phyloP scores from a whole-genome alignment of 768 basidiomycete genomes.

The Neoboletus brunneissimus region DNA sequence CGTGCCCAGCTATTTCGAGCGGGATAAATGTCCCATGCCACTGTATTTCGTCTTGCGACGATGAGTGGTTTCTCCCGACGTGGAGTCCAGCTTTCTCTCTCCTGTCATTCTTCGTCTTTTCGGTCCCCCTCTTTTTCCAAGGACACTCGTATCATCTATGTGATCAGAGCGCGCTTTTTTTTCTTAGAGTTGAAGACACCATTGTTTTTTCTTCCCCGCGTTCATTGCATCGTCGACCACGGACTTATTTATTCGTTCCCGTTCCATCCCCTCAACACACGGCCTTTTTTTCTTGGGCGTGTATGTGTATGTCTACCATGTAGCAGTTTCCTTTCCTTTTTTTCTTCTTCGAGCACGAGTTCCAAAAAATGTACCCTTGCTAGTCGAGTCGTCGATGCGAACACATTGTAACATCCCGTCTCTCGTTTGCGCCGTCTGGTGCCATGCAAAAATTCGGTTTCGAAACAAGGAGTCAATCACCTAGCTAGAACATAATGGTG shows the following conservation, averaged over 20 bases:
- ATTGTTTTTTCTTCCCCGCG: neutral
- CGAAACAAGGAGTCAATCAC: neutral
- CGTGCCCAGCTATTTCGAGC: too few relatives aligned
- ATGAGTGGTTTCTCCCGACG: neutral
- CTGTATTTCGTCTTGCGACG: neutral
- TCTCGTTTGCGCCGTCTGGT: neutral
- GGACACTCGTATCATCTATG: conserved; percentile 8
- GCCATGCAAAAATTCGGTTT: neutral
- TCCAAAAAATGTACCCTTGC: neutral
- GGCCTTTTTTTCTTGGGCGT: too few relatives aligned
- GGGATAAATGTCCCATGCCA: too few relatives aligned
- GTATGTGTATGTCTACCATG: neutral
- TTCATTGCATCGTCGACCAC: conserved; percentile 18
- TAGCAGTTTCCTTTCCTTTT: neutral
- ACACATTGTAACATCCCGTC: neutral
- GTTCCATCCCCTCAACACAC: neutral
- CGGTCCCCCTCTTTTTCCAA: neutral
- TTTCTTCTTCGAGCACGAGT: neutral
- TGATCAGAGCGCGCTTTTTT: neutral
- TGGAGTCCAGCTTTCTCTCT: neutral
- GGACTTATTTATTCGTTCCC: conserved; percentile 15
- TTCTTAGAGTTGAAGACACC: conserved; percentile 1
- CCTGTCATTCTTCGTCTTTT: neutral
- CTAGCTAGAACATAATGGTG: too few relatives aligned
- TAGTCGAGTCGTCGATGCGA: neutral